A percentile compares a stretch with the other conserved stretches of the same genome.
These are phyloP conservation scores for Magnaporthiopsis incrustans DNA, from an alignment of 2,329 filamentous ascomycete species.

Conservation along the genomic window DNA sequence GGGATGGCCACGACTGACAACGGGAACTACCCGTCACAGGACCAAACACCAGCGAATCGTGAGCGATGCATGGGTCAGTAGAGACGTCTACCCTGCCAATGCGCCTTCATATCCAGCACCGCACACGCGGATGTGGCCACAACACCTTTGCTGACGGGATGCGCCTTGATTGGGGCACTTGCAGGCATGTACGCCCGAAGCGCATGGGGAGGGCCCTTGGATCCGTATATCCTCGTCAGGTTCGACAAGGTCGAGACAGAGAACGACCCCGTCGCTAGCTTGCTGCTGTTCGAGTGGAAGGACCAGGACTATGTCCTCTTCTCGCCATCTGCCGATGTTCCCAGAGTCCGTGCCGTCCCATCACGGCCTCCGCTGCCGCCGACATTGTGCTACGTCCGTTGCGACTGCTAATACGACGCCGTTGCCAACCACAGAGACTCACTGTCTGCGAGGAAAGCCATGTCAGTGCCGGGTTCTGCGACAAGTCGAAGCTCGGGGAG, in stretches of 20 bases:
- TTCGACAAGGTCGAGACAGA: conserved; percentile 56
- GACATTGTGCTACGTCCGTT: background rate
- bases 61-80: conserved; percentile 65
- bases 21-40: conserved; percentile 37
- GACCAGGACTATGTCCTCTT: conserved; percentile 75
- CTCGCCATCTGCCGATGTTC: conserved; percentile 43
- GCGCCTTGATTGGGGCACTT: background rate
- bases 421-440: conserved; percentile 23
- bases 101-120: background rate
- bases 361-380: background rate
- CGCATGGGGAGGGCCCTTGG: conserved; percentile 78
- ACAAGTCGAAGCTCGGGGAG: conserved; percentile 67
- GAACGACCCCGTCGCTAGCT: conserved; percentile 67
- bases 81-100: conserved; percentile 7
- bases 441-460: conserved; percentile 67
- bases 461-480: conserved; percentile 64
- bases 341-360: conserved; percentile 36
- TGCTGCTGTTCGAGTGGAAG: conserved; percentile 91
- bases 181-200: conserved; percentile 88
- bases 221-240: conserved; percentile 83
- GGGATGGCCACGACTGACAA: background rate
- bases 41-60: conserved; percentile 65
- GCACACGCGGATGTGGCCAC: conserved; percentile 6
- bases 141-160: conserved; percentile 10
- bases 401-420: background rate